Conservation (phyloP, 1,284 basidiomycete genomes). For the Porodaedalea pini region DNA sequence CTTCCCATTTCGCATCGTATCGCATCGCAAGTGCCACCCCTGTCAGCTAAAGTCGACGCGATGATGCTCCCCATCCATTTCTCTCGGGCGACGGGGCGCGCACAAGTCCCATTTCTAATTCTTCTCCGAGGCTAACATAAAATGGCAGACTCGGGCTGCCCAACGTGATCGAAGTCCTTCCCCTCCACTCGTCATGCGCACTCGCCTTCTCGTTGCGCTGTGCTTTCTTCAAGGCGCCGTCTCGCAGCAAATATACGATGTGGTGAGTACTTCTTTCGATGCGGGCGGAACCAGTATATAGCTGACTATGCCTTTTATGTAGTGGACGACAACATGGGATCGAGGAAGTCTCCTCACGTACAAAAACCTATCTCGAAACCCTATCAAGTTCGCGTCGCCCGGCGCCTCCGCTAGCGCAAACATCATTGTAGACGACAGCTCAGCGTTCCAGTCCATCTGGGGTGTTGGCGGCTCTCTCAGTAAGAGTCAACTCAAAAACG, state of each 20-base stretch:
- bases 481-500: conserved; percentile 26
- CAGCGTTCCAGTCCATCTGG: conserved; percentile 43
- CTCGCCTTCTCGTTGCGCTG: conserved; percentile 6
- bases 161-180: background rate
- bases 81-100: conserved; percentile 8
- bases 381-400: conserved; percentile 52
- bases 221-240: background rate
- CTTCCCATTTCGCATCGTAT: background rate
- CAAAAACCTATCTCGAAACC: conserved; percentile 38
- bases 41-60: background rate
- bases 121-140: conserved; percentile 4
- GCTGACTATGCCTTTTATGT: conserved; percentile 5
- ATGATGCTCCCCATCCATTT: background rate
- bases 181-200: background rate
- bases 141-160: background rate
- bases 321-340: conserved; percentile 69
- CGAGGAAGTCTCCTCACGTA: conserved; percentile 46
- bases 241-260: conserved; percentile 34
- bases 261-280: conserved; percentile 26
- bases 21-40: background rate
- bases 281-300: background rate
- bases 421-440: conserved; percentile 43
- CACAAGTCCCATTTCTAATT: background rate
- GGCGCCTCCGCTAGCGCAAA: conserved; percentile 43
- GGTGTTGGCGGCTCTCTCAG: conserved; percentile 52